These are phyloP conservation scores for Aspergillus unguis DNA, from an alignment of 2,329 filamentous ascomycete genomes.

Conservation along the genomic window DNA sequence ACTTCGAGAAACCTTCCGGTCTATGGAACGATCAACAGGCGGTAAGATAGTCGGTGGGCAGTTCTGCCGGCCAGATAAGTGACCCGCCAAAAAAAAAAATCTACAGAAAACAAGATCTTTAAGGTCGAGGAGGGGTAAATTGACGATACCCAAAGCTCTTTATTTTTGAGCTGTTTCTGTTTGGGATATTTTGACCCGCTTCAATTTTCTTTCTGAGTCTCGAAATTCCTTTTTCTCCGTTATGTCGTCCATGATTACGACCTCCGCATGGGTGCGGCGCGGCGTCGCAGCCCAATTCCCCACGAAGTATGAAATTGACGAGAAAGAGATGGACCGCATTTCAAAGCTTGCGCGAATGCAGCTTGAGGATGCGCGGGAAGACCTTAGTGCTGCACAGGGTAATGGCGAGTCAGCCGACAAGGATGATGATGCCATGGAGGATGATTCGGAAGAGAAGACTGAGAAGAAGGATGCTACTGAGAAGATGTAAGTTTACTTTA, in stretches of 20 bases:
- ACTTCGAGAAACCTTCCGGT: no score
- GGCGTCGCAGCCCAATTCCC: constrained; percentile 75
- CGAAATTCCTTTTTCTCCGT: neutral
- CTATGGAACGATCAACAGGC: neutral
- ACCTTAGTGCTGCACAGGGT: constrained; percentile 69
- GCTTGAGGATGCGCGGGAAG: constrained; percentile 87
- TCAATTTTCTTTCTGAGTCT: neutral
- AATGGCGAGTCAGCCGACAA: constrained; percentile 32
- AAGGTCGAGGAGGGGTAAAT: constrained; percentile 10
- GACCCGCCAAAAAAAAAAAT: constrained; percentile 27
- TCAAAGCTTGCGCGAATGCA: constrained; percentile 71
- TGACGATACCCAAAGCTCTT: neutral
- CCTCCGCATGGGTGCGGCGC: constrained; percentile 71
- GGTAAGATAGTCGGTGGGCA: constrained; percentile 2
- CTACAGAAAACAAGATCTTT: neutral
- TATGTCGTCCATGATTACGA: constrained; percentile 66
- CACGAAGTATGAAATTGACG: constrained; percentile 70
- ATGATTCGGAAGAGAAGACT: constrained; percentile 25
- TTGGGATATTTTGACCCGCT: neutral
- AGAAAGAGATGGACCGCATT: constrained; percentile 72
- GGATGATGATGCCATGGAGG: constrained; percentile 33
- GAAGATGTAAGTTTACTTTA: constrained; percentile 4
- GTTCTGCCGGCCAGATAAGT: constrained; percentile 21
- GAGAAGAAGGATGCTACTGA: constrained; percentile 21
- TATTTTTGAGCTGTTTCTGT: constrained; percentile 7